Evolutionary conservation across 106 monocot genomes (phyloP).

Genomic region (Triglochin maritima): DNA sequence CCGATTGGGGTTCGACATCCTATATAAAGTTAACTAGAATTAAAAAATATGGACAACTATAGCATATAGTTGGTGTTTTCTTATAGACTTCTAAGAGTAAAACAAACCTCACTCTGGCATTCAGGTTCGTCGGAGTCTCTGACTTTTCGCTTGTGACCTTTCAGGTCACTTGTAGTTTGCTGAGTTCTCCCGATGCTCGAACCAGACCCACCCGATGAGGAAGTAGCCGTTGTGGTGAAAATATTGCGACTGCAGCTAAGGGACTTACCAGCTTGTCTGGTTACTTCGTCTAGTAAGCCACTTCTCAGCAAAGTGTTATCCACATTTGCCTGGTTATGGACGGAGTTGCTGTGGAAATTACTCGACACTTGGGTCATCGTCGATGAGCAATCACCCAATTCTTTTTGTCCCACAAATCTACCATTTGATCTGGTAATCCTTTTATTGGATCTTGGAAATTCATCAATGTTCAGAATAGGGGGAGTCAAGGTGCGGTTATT

Average conservation of each 20-base stretch:
- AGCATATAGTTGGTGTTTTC: not conserved
- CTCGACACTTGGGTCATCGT: constrained; percentile 29
- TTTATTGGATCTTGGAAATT: constrained; percentile 23
- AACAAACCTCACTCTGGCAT: constrained; percentile 50
- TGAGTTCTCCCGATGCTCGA: constrained; percentile 26
- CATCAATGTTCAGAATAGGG: constrained; percentile 25
- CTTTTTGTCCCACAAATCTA: not conserved
- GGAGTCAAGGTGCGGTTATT: constrained; percentile 11
- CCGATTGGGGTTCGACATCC: constrained; percentile 46
- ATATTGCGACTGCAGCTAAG: constrained; percentile 1
- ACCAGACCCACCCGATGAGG: constrained; percentile 40
- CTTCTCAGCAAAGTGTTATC: constrained; percentile 4
- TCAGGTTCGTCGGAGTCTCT: constrained; percentile 43
- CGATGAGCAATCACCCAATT: constrained; percentile 20
- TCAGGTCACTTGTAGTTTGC: constrained; percentile 14
- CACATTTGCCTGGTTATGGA: constrained; percentile 8
- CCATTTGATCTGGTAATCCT: constrained; percentile 1
- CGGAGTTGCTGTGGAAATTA: constrained; percentile 34
- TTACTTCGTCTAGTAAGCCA: not conserved
- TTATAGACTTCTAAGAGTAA: no score
- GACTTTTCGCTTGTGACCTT: constrained; percentile 45
- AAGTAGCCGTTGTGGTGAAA: constrained; percentile 19
- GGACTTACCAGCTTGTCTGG: not conserved
- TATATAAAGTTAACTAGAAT: constrained; percentile 10
- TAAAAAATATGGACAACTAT: not conserved